Evolutionary conservation across 371 early-diverging fungal species (phyloP).

Genomic region (Mycotypha africana): DNA sequence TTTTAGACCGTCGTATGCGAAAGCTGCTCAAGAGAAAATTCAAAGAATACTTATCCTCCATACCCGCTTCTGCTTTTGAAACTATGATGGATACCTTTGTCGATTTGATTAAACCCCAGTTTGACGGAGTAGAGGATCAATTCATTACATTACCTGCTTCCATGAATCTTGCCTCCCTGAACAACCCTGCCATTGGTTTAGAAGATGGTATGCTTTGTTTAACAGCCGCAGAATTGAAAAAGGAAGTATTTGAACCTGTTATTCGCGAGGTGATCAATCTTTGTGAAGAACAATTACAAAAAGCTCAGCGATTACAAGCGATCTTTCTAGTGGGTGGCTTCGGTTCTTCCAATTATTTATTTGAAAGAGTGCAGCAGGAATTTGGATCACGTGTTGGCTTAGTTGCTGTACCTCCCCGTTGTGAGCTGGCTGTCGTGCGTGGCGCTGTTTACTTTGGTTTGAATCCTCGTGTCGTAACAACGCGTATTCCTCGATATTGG

Average conservation of each 20-base stretch:
- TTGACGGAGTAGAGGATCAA: slow-evolving; percentile 52
- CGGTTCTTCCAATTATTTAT: slow-evolving; percentile 55
- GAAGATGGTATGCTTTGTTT: slow-evolving; percentile 55
- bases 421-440: slow-evolving; percentile 47
- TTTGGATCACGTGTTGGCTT: slow-evolving; percentile 36
- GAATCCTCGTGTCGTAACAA: slow-evolving; percentile 45
- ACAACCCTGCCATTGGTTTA: slow-evolving; percentile 36
- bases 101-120: slow-evolving; percentile 50
- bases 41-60: slow-evolving; percentile 43
- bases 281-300: slow-evolving; percentile 41
- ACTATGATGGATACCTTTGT: slow-evolving; percentile 54
- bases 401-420: slow-evolving; percentile 46
- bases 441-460: slow-evolving; percentile 57
- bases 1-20: slow-evolving; percentile 55
- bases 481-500: slow-evolving; percentile 58
- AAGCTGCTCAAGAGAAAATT: slow-evolving; percentile 49
- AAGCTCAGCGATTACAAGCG: slow-evolving; percentile 41
- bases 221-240: slow-evolving; percentile 47
- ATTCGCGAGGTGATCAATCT: slow-evolving; percentile 40
- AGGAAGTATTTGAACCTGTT: slow-evolving; percentile 49
- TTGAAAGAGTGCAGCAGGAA: slow-evolving; percentile 42
- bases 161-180: slow-evolving; percentile 13
- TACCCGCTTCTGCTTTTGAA: slow-evolving; percentile 52
- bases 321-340: slow-evolving; percentile 59
- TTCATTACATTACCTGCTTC: slow-evolving; percentile 27